phyloP scores from a whole-genome alignment of 495 filamentous ascomycete genomes.

The Hyaloscypha bicolor region DNA sequence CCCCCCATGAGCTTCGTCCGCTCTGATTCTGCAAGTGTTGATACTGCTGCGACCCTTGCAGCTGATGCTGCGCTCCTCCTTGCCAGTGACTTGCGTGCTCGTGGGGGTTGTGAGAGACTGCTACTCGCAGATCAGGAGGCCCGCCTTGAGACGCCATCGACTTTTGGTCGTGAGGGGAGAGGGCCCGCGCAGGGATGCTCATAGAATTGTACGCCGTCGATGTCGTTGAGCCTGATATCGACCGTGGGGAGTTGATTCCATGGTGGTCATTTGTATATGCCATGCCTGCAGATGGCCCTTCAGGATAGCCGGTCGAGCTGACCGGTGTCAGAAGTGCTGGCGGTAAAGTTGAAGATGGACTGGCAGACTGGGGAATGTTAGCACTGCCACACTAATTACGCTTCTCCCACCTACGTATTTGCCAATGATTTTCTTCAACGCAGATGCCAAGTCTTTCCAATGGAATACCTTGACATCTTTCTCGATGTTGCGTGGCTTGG shows the following conservation, averaged over 20 bases:
- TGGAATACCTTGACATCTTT: slow-evolving; percentile 98
- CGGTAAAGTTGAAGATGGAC: slow-evolving; percentile 35
- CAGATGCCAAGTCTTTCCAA: slow-evolving; percentile 81
- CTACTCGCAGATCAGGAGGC: slow-evolving; percentile 31
- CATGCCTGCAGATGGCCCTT: slow-evolving; percentile 25
- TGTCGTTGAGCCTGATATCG: slow-evolving; percentile 28
- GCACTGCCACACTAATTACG: slow-evolving; percentile 6
- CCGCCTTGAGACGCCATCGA: slow-evolving; percentile 24
- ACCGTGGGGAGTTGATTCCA: slow-evolving; percentile 28
- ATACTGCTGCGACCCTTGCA: slow-evolving; percentile 18
- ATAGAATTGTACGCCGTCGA: slow-evolving; percentile 22
- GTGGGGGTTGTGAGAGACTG: slow-evolving; percentile 28
- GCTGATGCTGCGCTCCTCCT: slow-evolving; percentile 17
- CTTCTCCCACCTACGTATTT: slow-evolving; percentile 77
- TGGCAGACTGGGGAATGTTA: slow-evolving; percentile 32
- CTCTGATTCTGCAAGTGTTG: slow-evolving; percentile 13
- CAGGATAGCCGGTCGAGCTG: slow-evolving; percentile 32
- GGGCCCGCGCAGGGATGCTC: slow-evolving; percentile 26
- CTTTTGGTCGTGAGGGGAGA: slow-evolving; percentile 30
- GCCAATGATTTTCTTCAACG: slow-evolving; percentile 94
- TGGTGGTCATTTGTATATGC: slow-evolving; percentile 28
- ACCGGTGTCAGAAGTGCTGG: slow-evolving; percentile 33
- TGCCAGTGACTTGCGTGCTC: slow-evolving; percentile 25
- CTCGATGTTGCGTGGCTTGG: slow-evolving; percentile 96
- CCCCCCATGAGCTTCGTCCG: slow-evolving; percentile 30